These are phyloP conservation scores for Thermoascus crustaceus DNA, from an alignment of 2,329 filamentous ascomycete species.

Conservation along the genomic window DNA sequence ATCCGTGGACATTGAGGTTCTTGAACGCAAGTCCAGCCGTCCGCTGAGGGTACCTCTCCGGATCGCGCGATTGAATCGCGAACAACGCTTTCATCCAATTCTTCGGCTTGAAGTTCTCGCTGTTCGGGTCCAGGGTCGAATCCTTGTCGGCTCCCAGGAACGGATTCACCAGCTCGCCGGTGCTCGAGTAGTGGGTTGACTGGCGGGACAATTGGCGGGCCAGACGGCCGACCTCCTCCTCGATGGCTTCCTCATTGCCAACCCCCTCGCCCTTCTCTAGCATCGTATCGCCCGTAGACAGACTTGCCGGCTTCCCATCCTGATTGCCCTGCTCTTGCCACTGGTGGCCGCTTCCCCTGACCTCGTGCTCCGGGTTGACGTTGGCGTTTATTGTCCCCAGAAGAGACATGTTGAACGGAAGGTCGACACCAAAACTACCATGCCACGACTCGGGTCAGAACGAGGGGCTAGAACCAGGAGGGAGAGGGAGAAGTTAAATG, in stretches of 20 bases:
- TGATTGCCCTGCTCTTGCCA: no score
- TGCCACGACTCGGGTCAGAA: not conserved
- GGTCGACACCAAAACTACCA: not conserved
- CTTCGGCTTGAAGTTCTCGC: conserved; percentile 37
- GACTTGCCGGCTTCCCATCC: no score
- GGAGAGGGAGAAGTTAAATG: not conserved
- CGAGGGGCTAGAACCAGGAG: not conserved
- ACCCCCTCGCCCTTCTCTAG: no score
- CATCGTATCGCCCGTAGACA: no score
- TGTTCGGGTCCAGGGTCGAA: conserved; percentile 37
- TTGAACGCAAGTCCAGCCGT: conserved; percentile 34
- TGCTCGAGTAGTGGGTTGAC: conserved; percentile 23
- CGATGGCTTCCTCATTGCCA: no score
- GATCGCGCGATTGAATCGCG: conserved; percentile 30
- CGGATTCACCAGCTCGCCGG: conserved; percentile 22
- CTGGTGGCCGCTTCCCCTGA: no score
- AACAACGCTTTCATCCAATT: conserved; percentile 42
- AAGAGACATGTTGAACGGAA: conserved; percentile 20
- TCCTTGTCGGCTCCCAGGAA: conserved; percentile 26
- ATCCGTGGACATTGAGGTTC: conserved; percentile 32
- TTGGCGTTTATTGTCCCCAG: conserved; percentile 27
- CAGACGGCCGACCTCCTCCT: no score
- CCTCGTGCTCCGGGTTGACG: conserved; percentile 12
- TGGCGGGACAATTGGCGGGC: conserved; percentile 29
- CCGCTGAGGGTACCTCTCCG: conserved; percentile 28